Evolutionary conservation across 495 filamentous ascomycete species (phyloP), one percentile per base, ranked within the genome.

Genomic region (Elasticomyces elasticus): DNA sequence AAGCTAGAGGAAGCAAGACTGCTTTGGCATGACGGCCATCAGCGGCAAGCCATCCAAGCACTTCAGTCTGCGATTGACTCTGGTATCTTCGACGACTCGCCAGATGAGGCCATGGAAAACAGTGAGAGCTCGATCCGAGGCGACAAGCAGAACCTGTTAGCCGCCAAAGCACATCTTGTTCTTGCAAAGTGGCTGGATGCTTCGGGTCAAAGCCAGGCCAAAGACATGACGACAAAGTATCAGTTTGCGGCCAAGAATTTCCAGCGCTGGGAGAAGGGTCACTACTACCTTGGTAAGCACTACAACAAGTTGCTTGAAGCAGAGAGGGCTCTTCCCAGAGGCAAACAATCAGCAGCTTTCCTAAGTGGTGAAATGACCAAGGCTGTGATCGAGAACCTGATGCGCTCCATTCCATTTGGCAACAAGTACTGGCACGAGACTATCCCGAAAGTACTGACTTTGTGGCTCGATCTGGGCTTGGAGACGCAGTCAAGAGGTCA

Each of bases 131-230:
- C 54, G 23, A 30, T 65, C 68, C 50, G 43, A 7, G 49, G 56
- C 4, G 67, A 64, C 23, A 58, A 62, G n/a, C 70, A 79, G 45
- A 82, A 78, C 54, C 65, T 82, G 25, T 63, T 83, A 37, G 73
- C 72, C 17, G 80, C 80, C 4, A 74, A 75, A 41, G 89, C 89
- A 12, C 82, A 92, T 60, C 72, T 97, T 13, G 74, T 96, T 52
- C 74, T 94, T 33, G 92, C 92, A n/a, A 95, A 94, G 68, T 98
- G 92, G 92, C 79, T 95, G 13, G 92, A 97, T 63, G 80, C 77
- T 52, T 86, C 92, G 17, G 92, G 94, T 13, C 89, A 96, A 65
- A 95, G 88, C 1, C 84, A 89, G 65, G 84, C 86, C 17, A 75
- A 78, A 30, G 79, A 81, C 5, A 79, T 96, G 51, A 81, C 86